Evolutionary conservation across 2,329 filamentous ascomycete genomes (phyloP), one percentile per base, ranked within the genome.

Genomic region (Fusarium sp.): DNA sequence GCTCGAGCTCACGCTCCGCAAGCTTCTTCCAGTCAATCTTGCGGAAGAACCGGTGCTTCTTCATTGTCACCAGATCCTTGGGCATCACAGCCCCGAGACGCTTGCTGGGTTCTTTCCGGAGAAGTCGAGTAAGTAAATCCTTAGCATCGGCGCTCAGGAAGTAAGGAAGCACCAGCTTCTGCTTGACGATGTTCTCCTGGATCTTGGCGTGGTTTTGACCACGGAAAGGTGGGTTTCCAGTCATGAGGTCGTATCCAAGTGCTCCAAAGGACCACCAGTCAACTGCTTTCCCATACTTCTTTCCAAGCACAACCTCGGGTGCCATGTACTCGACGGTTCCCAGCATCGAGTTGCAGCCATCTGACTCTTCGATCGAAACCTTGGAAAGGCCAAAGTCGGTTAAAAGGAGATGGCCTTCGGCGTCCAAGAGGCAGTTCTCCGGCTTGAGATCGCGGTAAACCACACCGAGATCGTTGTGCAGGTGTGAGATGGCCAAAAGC

Each of bases 311-410:
- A 50, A 99, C 92, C 80, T 99, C 96, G 1, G 96, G 96, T 0
- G 96, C 96, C 96, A 99, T 99, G 85, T 99, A 99, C 77, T 98
- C 96, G 59, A 97, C 91, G 0, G 96, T 99, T 49, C 96, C 96
- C 11, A 97, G 88, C 69, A 97, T 91, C 40, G 93, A 97, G 79
- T 94, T 93, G 84, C 95, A 97, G 55, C 78, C 82, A 40, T 89
- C 89, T 5, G 75, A 73, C 20, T 75, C 74, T 58, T 94, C 90
- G 17, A 96, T 86, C 1, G 94, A 90, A 30, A 98, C 96, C 80
- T 99, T 99, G 81, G 93, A 97, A 19, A 99, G 87, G 6, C 96
- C 96, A 77, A 99, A 99, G 78, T 99, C 96, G 2, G 96, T 98
- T 26, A 99, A 86, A 6, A 99, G 88, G 2, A 99, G 86, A 77